Conservation (phyloP, 139 green algal species). For the Coccomyxa sp. region DNA sequence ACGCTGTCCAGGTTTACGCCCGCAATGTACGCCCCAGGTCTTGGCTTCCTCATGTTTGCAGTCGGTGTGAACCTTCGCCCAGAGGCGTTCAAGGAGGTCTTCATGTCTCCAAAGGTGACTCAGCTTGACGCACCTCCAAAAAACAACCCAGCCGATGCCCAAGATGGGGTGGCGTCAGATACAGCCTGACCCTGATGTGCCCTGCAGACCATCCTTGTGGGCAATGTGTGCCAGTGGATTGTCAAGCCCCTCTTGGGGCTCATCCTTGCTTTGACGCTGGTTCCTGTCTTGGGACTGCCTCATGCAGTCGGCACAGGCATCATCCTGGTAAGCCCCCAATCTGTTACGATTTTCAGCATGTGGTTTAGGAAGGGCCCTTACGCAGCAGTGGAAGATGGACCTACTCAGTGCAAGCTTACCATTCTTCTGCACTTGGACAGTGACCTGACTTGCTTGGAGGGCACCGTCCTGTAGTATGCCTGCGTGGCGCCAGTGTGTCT, state of each 20-base stretch:
- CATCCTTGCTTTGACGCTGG: conserved; percentile 9
- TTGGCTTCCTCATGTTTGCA: conserved; percentile 39
- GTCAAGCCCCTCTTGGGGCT: conserved; percentile 31
- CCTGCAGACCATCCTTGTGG: conserved; percentile 16
- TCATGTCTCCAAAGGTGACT: conserved; percentile 11
- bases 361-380: no score
- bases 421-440: background rate
- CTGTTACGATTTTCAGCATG: background rate
- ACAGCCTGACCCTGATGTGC: no score
- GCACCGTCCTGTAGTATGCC: background rate
- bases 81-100: conserved; percentile 18
- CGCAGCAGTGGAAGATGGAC: no score
- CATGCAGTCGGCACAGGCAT: conserved; percentile 24
- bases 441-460: background rate
- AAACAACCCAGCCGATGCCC: no score
- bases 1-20: conserved; percentile 4
- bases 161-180: no score
- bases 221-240: conserved; percentile 18
- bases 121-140: no score
- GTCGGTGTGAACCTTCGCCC: conserved; percentile 29
- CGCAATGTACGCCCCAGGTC: conserved; percentile 16
- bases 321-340: conserved; percentile 15
- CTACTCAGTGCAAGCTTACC: no score
- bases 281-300: conserved; percentile 9
- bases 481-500: background rate